Base-by-base conservation (phyloP, 257 asterid genomes). In the Solanum commersonii region DNA sequence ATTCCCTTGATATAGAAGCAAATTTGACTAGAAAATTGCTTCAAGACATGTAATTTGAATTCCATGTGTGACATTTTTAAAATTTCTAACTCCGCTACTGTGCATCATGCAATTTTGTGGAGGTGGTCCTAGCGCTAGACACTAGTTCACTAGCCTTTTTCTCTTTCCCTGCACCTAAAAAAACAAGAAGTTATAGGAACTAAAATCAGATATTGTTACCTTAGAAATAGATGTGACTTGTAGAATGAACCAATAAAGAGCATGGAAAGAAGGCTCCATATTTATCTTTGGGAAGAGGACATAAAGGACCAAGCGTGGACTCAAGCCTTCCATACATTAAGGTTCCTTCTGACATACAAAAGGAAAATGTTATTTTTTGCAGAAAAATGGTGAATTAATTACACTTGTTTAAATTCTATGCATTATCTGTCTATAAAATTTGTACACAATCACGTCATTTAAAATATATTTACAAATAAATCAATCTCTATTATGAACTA, bases 291-390 rank as follows among this genome's bases (percentile, higher is more conserved):
- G 72, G 29, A 90, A 76, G 90, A 89, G 92, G 90, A 90, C 87
- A 88, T 89, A 72, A 89, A 87, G 49, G 86, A 38, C 74, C 72
- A 3, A 84, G 87, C 91, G 93, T 90, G 95, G 94, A 92, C 83
- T 87, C 87, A 71, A 87, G 91, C 70, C 92, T 90, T 90, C 91
- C 95, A 91, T 88, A 68, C 90, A 85, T 78, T 63, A 34, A 88
- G 68, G 88, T 72, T 82, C 67, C 84, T 81, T 74, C 22, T 77
- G 88, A 63, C 13, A 31, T 65, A 68, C 34, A 73, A 29, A 40
- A 22, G 63, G 15, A 79, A 38, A 68, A 44, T 8, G 11, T 38
- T 38, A 16, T 76, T 38, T 49, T 76, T 10, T 37, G 22, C 31
- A 1, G 72, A 13, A 63, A 63, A 63, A 63, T 5, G 8, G 73